phyloP scores from a whole-genome alignment of 495 filamentous ascomycete species.

The Tuber magnatum region DNA sequence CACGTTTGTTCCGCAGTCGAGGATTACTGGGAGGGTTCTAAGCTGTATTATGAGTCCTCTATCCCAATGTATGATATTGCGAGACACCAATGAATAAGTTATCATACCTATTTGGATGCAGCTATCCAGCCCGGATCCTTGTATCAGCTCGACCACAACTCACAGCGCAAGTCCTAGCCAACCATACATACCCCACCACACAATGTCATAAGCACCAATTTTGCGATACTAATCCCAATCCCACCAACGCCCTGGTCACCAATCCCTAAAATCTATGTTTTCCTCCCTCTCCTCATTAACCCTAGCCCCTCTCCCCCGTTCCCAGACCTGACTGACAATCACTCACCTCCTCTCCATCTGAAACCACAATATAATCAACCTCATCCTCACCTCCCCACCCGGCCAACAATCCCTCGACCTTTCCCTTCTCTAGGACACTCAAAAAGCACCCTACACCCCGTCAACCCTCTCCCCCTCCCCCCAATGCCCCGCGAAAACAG shows the following conservation, averaged over 20 bases:
- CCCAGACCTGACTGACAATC: background rate
- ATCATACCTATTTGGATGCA: conserved; percentile 38
- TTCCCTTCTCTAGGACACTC: conserved; percentile 45
- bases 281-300: background rate
- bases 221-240: conserved; percentile 77
- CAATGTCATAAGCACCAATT: conserved; percentile 71
- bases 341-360: conserved; percentile 60
- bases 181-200: conserved; percentile 68
- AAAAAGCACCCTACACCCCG: conserved; percentile 50
- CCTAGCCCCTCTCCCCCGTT: background rate
- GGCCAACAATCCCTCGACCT: conserved; percentile 44
- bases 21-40: conserved; percentile 68
- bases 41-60: conserved; percentile 47
- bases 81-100: background rate
- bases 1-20: conserved; percentile 82
- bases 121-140: conserved; percentile 14
- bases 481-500: background rate
- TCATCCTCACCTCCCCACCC: conserved; percentile 65
- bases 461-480: background rate
- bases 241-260: conserved; percentile 88
- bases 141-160: background rate
- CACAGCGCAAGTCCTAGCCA: background rate
- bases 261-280: conserved; percentile 72
- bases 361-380: conserved; percentile 83
- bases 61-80: background rate